Conservation (phyloP, 192 early-diverging fungal genomes). For the Funneliformis geosporum region DNA sequence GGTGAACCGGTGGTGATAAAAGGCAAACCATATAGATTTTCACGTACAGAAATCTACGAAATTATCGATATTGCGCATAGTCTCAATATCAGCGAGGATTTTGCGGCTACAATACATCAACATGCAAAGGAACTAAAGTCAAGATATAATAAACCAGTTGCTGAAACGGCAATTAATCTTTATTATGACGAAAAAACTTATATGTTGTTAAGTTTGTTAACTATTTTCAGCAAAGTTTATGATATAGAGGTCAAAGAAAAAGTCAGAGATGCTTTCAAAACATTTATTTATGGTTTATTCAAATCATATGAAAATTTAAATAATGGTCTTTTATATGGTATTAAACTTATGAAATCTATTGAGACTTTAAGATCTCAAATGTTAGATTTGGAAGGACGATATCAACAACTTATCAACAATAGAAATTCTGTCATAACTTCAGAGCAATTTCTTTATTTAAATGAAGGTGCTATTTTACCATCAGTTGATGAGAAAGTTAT, state of each 20-base stretch:
- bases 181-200: conserved; percentile 69
- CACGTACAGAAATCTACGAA: background rate
- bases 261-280: background rate
- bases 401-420: background rate
- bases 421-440: background rate
- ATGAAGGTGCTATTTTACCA: background rate
- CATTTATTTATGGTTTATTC: background rate
- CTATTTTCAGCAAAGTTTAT: conserved; percentile 55
- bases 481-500: conserved; percentile 45
- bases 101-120: background rate
- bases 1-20: background rate
- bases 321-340: background rate
- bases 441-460: background rate
- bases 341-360: no score
- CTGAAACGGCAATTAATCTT: conserved; percentile 66
- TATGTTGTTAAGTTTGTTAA: conserved; percentile 55
- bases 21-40: background rate
- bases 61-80: background rate
- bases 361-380: no score
- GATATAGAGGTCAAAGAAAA: conserved; percentile 43
- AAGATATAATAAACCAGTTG: conserved; percentile 57
- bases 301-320: background rate
- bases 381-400: no score
- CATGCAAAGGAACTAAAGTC: conserved; percentile 31
- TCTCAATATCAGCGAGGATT: background rate